These are phyloP conservation scores for Wallacemonas sp. DNA, from an alignment of 208 protist species.

Conservation along the genomic window DNA sequence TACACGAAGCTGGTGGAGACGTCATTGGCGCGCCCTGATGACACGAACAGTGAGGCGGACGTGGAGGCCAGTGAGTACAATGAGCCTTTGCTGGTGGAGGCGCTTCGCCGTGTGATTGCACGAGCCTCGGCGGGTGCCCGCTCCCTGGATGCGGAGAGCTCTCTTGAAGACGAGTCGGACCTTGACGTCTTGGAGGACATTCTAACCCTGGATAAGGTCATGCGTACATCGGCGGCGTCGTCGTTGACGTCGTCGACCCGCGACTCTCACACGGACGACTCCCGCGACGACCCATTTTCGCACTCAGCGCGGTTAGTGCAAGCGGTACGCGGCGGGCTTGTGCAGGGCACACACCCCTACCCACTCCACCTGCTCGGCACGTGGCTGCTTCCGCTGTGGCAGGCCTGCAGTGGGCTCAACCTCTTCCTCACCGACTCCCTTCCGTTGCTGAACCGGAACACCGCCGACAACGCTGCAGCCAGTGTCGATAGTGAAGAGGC, in stretches of 20 bases:
- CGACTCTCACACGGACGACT: not conserved
- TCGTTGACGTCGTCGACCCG: not conserved
- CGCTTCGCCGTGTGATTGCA: too few species aligned
- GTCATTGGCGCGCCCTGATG: too few species aligned
- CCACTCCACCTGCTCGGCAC: slow-evolving; percentile 24
- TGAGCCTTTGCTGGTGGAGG: too few species aligned
- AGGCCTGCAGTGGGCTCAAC: slow-evolving; percentile 25
- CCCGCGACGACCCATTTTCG: not conserved
- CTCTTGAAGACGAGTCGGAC: not conserved
- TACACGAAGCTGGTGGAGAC: not conserved
- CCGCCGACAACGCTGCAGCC: not conserved
- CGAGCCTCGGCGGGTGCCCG: too few species aligned
- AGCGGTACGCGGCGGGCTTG: not conserved
- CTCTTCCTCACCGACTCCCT: slow-evolving; percentile 19
- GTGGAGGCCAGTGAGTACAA: too few species aligned
- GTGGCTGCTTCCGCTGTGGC: slow-evolving; percentile 48
- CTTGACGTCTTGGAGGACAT: not conserved
- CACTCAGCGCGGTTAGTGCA: not conserved
- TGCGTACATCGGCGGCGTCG: not conserved
- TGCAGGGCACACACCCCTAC: slow-evolving; percentile 7
- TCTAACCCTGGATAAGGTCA: not conserved
- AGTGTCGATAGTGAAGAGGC: slow-evolving; percentile 11
- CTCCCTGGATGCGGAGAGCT: too few species aligned
- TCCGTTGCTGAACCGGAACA: not conserved
- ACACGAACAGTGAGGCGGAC: too few species aligned